Evolutionary conservation across 192 early-diverging fungal species (phyloP).

Genomic region (Backusella liffmaniae): DNA sequence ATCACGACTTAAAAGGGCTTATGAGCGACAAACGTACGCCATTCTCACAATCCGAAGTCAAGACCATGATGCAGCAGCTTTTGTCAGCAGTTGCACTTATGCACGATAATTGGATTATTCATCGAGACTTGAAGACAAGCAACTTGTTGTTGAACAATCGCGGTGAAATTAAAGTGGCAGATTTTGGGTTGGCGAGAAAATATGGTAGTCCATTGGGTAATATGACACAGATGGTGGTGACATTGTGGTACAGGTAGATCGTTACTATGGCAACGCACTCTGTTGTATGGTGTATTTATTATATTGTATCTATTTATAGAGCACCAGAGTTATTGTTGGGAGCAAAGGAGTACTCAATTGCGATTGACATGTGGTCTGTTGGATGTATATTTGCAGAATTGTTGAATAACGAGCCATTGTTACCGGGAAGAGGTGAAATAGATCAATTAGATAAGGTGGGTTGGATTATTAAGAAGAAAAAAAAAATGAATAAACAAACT

Average conservation of each 20-base stretch:
- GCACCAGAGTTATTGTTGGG: slow-evolving; percentile 65
- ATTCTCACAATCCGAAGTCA: slow-evolving; percentile 86
- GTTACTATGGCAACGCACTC: not conserved
- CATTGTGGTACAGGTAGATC: slow-evolving; percentile 66
- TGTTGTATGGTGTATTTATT: not conserved
- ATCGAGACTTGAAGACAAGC: slow-evolving; percentile 67
- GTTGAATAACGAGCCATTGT: slow-evolving; percentile 77
- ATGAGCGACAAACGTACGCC: slow-evolving; percentile 81
- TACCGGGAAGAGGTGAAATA: slow-evolving; percentile 79
- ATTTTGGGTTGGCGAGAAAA: slow-evolving; percentile 66
- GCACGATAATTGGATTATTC: slow-evolving; percentile 70
- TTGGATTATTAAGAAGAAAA: not conserved
- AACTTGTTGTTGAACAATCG: slow-evolving; percentile 61
- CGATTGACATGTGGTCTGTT: slow-evolving; percentile 87
- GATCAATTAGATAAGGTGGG: slow-evolving; percentile 70
- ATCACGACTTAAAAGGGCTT: slow-evolving; percentile 89
- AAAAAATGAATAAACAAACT: not conserved
- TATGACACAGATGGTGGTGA: slow-evolving; percentile 69
- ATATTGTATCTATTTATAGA: slow-evolving; percentile 30
- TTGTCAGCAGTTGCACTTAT: slow-evolving; percentile 58
- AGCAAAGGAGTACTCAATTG: slow-evolving; percentile 58
- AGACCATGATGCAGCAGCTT: slow-evolving; percentile 72
- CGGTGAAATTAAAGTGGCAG: slow-evolving; percentile 65
- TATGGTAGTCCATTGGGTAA: slow-evolving; percentile 61
- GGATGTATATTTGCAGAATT: slow-evolving; percentile 98